Base-by-base conservation (phyloP, 1,284 basidiomycete genomes). In the Cutaneotrichosporon dermatis region DNA sequence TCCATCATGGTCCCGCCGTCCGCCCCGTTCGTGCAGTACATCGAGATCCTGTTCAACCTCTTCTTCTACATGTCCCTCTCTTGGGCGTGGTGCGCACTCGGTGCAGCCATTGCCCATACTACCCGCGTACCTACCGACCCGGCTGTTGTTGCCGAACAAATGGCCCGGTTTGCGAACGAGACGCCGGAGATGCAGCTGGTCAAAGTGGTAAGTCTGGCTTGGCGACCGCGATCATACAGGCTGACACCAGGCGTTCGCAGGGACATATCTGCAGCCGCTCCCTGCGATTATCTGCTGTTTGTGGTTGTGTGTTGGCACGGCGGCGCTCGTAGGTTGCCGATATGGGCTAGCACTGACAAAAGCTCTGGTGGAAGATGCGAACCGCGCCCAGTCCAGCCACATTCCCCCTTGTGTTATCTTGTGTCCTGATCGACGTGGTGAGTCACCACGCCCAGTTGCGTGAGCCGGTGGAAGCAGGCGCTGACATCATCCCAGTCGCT, bases 351-450 rank as follows among this genome's bases (percentile, higher is more conserved):
- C 25, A 35, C 44, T 55, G 15, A 57, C 51, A 44, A 2, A 43
- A 70, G 64, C 68, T 76, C 3, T 74, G 74, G 74, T 72, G 72
- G 66, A 79, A 79, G 57, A 54, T 77, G 48, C 64, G 69, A 9
- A 79, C 76, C 0, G 69, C 73, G 48, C 77, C 77, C 5, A 72
- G 71, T 55, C 75, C 77, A 0, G 72, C 71, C 8, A 77, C 76
- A 1, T 74, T 77, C 55, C 70, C 76, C 0, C 54, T 76, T 8
- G 77, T 79, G 5, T 58, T 79, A 6, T 66, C 69, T 1, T 76
- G 74, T 44, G 70, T 79, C 15, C 64, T 77, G 6, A 66, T 75
- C 41, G 75, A 76, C 51, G 67, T 77, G 6, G 67, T 71, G 46
- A 54, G 71, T 62, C 40, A n/a, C 33, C 16, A 40, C 35, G 8